Base-by-base conservation (phyloP, 1,284 basidiomycete species). In the Athelia psychrophila region DNA sequence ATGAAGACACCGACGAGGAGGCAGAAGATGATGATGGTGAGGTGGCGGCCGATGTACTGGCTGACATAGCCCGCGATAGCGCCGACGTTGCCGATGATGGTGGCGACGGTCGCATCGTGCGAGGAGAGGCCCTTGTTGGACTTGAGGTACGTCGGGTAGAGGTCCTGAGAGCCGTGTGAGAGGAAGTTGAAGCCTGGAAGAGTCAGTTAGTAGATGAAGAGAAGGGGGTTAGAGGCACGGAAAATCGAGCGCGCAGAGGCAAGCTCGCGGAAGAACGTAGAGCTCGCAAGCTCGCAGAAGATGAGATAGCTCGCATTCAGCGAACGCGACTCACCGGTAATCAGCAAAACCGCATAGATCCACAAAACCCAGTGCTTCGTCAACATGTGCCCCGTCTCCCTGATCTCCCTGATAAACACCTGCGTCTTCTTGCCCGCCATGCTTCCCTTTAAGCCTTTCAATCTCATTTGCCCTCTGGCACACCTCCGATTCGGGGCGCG, bases 21-120 rank as follows among this genome's bases (percentile, higher is more conserved):
- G 51, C 54, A 57, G 12, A 59, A 62, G 47, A 52, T 27, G 60
- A 94, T 70, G 60, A 95, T 94, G 2, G 91, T 92, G 42, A 98
- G 76, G 20, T 96, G 83, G 51, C 96, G 85, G 3, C 96, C 96
- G 49, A 93, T 75, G 67, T 88, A 88, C 64, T 98, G 96, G 42
- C 88, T 92, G 0, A 81, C 51, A 62, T 75, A 87, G 15, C 95
- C 95, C 9, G 90, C 89, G 48, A 95, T 64, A 1, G 76, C 72
- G 49, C 95, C 93, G 58, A 84, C 89, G 67, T 93, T 94, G 23
- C 89, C 88, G 59, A 98, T 93, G 62, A 98, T 98, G 12, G 94
- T 97, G 0, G 92, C 91, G 38, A 91, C 77, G 2, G 90, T 91
- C 0, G 95, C 79, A 44, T 83, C 67, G 58, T 87, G 76, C 0